Percentiles rank a stretch among this genome's conserved stretches.
phyloP scores from a whole-genome alignment of 306 rosid genomes.

The Delonix regia region DNA sequence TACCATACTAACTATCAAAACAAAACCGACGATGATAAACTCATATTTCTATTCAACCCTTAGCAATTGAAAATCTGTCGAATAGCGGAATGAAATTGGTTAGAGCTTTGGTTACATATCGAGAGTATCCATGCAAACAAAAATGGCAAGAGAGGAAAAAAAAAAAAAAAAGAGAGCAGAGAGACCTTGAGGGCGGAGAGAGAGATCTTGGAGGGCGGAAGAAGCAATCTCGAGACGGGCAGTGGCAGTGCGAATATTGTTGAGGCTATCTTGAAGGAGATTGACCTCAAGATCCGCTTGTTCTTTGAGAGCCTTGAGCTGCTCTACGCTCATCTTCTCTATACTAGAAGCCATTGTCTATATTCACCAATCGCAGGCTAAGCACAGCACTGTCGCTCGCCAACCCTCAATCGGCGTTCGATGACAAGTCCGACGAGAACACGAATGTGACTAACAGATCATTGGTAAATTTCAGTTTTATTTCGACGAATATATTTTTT shows the following conservation, averaged over 20 bases:
- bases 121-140: not conserved
- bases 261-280: slow-evolving; percentile 84
- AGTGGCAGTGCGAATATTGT: slow-evolving; percentile 88
- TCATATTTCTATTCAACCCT: no score
- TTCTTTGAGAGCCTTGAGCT: slow-evolving; percentile 78
- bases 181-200: slow-evolving; percentile 69
- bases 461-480: no score
- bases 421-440: not conserved
- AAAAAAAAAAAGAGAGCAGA: not conserved
- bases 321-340: slow-evolving; percentile 90
- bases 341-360: slow-evolving; percentile 31
- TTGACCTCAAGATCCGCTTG: slow-evolving; percentile 84
- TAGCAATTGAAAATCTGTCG: not conserved
- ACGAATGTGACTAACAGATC: not conserved
- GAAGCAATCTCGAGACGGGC: slow-evolving; percentile 83
- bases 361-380: not conserved
- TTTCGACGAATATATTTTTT: no score
- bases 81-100: not conserved
- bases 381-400: not conserved
- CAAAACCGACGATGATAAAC: not conserved
- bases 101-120: not conserved
- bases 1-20: not conserved
- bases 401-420: not conserved
- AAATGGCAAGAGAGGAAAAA: not conserved
- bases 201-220: slow-evolving; percentile 80